Evolutionary conservation across 306 rosid species (phyloP), one percentile per base, ranked within the genome.

Genomic region (Rubus idaeus): DNA sequence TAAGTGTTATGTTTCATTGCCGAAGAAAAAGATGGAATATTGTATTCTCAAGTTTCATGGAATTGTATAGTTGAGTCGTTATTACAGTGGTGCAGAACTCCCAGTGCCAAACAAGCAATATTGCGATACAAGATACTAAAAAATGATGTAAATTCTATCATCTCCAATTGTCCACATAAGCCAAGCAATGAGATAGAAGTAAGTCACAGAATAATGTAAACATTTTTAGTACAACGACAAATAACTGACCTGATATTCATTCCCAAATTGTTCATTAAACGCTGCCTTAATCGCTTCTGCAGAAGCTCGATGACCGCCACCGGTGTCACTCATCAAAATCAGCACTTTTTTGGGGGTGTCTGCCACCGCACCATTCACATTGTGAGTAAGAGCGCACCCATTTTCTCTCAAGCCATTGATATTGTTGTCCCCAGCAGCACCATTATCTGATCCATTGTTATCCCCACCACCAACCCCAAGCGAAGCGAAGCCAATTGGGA

Each of bases 301-400:
- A 0, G 99, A 95, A 82, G 99, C 99, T 26, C 99, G 87, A 83
- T 95, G 99, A 13, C 99, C 99, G 45, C 99, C 99, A 62, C 99
- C 99, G 10, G 99, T 95, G 68, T 95, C 97, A 81, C 99, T 95
- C 99, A 95, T 95, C 88, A 95, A 86, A 85, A 95, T 95, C 77
- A 92, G 79, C 75, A 95, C 99, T 10, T 83, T 91, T 64, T 90
- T 95, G 1, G 94, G 89, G 16, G 23, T 80, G 57, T 66, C 82
- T 12, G 69, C 30, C 45, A 46, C 86, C 16, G 61, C 87, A 9
- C 81, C 84, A 76, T 83, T 88, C 82, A 79, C 82, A 57, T 80
- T 68, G 45, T 81, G 83, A 17, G 67, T 79, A 35, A 71, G 80
- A 42, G 70, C 82, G 8, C 76, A 41, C 0, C 79, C 88, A 65